Conservation (phyloP, 257 asterid genomes). For the Fraxinus cuspidata region DNA sequence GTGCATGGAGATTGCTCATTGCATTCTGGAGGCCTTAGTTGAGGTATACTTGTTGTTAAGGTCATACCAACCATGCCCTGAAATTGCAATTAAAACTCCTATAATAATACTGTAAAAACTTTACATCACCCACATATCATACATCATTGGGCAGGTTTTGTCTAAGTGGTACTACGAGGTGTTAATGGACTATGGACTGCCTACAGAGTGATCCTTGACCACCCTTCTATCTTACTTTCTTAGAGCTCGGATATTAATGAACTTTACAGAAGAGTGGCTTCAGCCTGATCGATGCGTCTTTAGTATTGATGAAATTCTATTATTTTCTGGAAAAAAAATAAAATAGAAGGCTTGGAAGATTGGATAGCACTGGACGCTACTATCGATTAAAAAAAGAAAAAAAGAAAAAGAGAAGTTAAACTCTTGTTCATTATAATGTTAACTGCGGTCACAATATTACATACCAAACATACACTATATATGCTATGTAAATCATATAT, state of each 20-base stretch:
- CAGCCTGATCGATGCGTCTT: too few relatives aligned
- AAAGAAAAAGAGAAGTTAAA: not conserved
- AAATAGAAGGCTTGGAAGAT: too few relatives aligned
- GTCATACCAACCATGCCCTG: not conserved
- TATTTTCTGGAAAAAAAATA: too few relatives aligned
- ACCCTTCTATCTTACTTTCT: too few relatives aligned
- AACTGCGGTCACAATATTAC: not conserved
- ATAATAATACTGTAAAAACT: not conserved
- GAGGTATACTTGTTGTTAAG: not conserved
- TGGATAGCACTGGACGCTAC: not conserved
- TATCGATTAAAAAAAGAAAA: not conserved
- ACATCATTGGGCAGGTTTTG: not conserved
- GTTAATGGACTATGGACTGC: too few relatives aligned
- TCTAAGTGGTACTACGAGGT: too few relatives aligned
- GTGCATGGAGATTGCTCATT: conserved; percentile 30
- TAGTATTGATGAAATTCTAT: too few relatives aligned
- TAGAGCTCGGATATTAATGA: too few relatives aligned
- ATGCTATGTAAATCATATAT: not conserved
- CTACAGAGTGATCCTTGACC: too few relatives aligned
- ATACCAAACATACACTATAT: not conserved
- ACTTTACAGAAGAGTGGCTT: too few relatives aligned
- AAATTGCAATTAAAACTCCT: not conserved
- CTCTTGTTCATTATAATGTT: not conserved
- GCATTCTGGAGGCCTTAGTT: conserved; percentile 26
- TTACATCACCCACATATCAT: not conserved